Conservation (phyloP, 2,329 filamentous ascomycete species). For the Ascochyta viciae-villosae region DNA sequence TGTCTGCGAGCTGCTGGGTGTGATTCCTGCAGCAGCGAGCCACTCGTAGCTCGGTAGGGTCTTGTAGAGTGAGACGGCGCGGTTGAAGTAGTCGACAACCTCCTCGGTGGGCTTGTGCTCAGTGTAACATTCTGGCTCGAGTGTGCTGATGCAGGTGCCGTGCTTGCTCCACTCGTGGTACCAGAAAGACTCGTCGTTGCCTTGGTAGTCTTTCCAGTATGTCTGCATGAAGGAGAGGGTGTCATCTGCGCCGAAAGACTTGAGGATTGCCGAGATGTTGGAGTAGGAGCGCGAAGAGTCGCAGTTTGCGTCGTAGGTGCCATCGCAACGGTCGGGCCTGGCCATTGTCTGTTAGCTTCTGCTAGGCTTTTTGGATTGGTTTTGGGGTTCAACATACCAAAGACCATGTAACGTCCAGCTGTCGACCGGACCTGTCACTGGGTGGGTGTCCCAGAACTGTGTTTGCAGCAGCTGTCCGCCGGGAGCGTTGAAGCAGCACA, state of each 20-base stretch:
- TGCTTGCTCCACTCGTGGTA: conserved; percentile 76
- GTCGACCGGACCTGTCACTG: conserved; percentile 68
- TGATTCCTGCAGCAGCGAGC: conserved; percentile 67
- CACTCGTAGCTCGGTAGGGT: conserved; percentile 69
- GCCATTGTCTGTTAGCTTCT: conserved; percentile 1
- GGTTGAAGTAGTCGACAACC: conserved; percentile 73
- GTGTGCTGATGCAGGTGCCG: conserved; percentile 75
- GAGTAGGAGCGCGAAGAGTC: conserved; percentile 67
- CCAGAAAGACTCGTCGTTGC: conserved; percentile 71
- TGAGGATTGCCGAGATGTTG: conserved; percentile 70
- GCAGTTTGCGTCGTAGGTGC: conserved; percentile 72
- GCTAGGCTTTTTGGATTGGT: no score
- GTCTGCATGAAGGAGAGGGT: conserved; percentile 71
- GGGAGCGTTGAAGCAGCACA: conserved; percentile 78
- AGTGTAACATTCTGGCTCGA: conserved; percentile 69
- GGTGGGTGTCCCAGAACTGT: conserved; percentile 78
- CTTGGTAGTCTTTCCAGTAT: conserved; percentile 75
- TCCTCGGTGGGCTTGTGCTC: conserved; percentile 66
- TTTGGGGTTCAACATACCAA: conserved; percentile 54
- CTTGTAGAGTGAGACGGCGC: conserved; percentile 70
- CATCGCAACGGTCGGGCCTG: conserved; percentile 67
- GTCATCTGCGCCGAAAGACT: conserved; percentile 60
- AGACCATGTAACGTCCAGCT: conserved; percentile 79
- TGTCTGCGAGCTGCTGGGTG: conserved; percentile 60
- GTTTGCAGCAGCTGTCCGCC: conserved; percentile 75